A percentile compares a stretch with the other conserved stretches of the same genome.
phyloP scores from a whole-genome alignment of 2,329 filamentous ascomycete genomes.

The Calonectria ilicicola region DNA sequence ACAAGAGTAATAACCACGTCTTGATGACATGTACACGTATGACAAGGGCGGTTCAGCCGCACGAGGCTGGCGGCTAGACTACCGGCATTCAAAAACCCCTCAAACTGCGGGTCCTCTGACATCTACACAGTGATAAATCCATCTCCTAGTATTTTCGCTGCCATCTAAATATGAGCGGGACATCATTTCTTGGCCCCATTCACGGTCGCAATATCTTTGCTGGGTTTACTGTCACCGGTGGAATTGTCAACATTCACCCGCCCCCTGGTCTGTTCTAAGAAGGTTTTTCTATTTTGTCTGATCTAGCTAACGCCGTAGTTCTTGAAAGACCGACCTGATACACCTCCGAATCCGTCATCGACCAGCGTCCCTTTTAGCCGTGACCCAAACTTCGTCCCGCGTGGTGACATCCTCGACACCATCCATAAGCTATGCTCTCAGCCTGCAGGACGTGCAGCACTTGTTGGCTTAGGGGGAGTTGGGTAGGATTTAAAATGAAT shows the following conservation, averaged over 20 bases:
- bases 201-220: not conserved
- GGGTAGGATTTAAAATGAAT: not conserved
- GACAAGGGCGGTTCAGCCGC: not conserved
- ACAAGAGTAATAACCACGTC: not conserved
- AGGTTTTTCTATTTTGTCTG: too few species aligned
- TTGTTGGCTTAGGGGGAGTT: not conserved
- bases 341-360: not conserved
- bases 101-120: not conserved
- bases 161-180: not conserved
- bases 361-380: not conserved
- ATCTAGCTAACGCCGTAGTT: too few species aligned
- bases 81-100: not conserved
- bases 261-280: not conserved
- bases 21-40: not conserved
- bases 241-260: not conserved
- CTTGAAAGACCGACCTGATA: not conserved
- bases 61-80: not conserved
- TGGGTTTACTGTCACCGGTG: not conserved
- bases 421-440: not conserved
- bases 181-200: not conserved
- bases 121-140: not conserved
- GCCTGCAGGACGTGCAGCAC: not conserved
- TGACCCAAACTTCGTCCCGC: not conserved
- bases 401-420: not conserved
- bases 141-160: not conserved